Base-by-base conservation (phyloP, 2,329 filamentous ascomycete species). In the Orbilia ellipsospora region DNA sequence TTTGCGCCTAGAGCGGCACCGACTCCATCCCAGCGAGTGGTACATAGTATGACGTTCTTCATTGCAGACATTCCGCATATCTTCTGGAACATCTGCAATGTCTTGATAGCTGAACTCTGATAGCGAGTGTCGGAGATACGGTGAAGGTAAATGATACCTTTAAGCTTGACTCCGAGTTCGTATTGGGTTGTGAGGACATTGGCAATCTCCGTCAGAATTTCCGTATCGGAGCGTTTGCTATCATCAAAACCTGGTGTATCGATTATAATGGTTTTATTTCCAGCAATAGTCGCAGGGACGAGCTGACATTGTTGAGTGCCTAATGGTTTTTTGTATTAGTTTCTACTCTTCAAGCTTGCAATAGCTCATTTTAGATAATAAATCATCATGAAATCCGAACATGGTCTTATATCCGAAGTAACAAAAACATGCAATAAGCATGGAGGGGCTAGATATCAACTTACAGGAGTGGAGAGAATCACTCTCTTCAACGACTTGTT, bases 121-220 rank as follows among this genome's bases (percentile, higher is more conserved):
- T 84, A 81, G 1, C 82, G 78, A 0, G 62, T 56, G 23, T 83
- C 80, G 0, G 74, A 80, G 74, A 85, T 84, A 0, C 79, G 79
- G 45, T 85, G 83, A 1, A 84, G 78, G 61, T 81, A 83, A 20
- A 82, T 80, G 15, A 82, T 80, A 15, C 80, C 82, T 26, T 77
- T 78, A 4, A 82, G 77, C 15, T 60, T 67, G 18, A 80, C 65
- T 1, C 78, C 79, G 13, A 76, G 67, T 42, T 64, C 56, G 51
- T 80, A 82, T 59, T 79, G 78, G 18, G 78, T 67, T 18, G 73
- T 51, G 23, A 81, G 66, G 16, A 78, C 64, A 50, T 70, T 54
- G 1, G 80, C 78, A 8, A 82, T 80, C n/a, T 81, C 79, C 2
- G 36, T 57, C 1, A 83, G 77, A 16, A 82, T 79, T 18, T 82